Conservation (phyloP, 1,284 basidiomycete genomes). For the Trichosporon inkin region DNA sequence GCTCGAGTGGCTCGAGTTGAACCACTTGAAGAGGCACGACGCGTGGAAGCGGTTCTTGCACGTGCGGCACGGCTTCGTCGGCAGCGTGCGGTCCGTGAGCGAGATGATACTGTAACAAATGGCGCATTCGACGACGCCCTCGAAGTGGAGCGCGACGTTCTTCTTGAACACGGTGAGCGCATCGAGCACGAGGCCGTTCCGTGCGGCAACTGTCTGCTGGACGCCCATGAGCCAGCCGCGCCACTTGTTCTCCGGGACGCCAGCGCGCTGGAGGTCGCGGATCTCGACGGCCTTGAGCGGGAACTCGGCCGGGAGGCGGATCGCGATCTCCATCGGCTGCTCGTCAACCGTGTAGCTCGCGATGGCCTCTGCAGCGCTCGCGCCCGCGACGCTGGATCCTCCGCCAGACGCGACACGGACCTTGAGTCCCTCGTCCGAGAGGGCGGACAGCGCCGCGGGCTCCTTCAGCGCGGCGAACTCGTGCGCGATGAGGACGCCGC, state of each 20-base stretch:
- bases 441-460: conserved; percentile 59
- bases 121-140: conserved; percentile 87
- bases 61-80: conserved; percentile 87
- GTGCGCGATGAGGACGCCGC: conserved; percentile 77
- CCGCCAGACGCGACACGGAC: conserved; percentile 67
- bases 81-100: conserved; percentile 80
- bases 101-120: conserved; percentile 97
- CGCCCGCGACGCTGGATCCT: conserved; percentile 68
- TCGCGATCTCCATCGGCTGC: conserved; percentile 82
- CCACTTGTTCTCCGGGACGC: conserved; percentile 87
- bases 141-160: conserved; percentile 86
- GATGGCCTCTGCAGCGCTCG: conserved; percentile 46
- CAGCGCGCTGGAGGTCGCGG: conserved; percentile 75
- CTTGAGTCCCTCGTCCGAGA: conserved; percentile 75
- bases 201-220: conserved; percentile 78
- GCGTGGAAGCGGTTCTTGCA: conserved; percentile 96
- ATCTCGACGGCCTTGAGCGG: conserved; percentile 86
- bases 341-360: conserved; percentile 82
- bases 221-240: conserved; percentile 89
- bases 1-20: conserved; percentile 75
- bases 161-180: conserved; percentile 91
- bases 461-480: conserved; percentile 75
- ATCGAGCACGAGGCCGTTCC: conserved; percentile 90
- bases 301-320: conserved; percentile 85
- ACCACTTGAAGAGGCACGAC: conserved; percentile 93